These are phyloP conservation scores for Marchantia polymorpha DNA, from an alignment of 225 moss, liverwort and hornwort genomes.

Conservation along the genomic window DNA sequence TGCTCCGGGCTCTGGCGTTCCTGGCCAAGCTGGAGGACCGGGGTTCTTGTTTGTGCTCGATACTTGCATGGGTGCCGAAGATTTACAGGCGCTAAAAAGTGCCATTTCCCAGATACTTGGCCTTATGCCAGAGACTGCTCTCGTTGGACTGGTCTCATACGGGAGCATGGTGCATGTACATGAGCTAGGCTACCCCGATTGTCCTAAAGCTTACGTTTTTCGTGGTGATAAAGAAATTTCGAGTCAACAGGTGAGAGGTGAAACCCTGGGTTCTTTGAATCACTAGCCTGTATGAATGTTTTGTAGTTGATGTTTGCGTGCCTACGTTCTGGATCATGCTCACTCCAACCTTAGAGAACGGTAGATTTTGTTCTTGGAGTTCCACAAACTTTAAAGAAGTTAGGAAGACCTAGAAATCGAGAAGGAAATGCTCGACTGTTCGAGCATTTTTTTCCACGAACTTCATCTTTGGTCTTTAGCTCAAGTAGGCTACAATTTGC, in stretches of 20 bases:
- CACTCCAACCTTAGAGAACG: background rate
- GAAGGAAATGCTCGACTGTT: background rate
- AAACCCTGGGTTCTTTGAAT: background rate
- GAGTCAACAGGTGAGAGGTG: constrained; percentile 63
- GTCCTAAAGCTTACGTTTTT: constrained; percentile 73
- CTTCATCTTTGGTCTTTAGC: too few relatives aligned
- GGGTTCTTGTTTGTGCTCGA: constrained; percentile 89
- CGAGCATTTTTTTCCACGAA: too few relatives aligned
- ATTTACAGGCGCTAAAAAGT: constrained; percentile 63
- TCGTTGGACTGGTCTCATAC: constrained; percentile 76
- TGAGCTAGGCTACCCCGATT: constrained; percentile 86
- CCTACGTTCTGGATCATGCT: background rate
- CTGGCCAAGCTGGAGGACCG: constrained; percentile 30
- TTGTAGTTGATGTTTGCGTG: background rate
- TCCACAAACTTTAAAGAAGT: background rate
- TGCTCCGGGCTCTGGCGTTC: background rate
- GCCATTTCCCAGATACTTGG: constrained; percentile 75
- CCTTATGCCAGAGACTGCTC: constrained; percentile 76
- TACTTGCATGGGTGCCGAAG: constrained; percentile 78
- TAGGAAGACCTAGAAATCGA: background rate
- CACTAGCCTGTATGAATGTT: constrained; percentile 1
- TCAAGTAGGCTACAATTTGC: too few relatives aligned
- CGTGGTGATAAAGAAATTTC: constrained; percentile 88
- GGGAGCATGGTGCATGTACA: constrained; percentile 95
- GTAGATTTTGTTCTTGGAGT: background rate